These are phyloP conservation scores for Picea abies DNA, from an alignment of 83 land plant species.

Conservation along the genomic window DNA sequence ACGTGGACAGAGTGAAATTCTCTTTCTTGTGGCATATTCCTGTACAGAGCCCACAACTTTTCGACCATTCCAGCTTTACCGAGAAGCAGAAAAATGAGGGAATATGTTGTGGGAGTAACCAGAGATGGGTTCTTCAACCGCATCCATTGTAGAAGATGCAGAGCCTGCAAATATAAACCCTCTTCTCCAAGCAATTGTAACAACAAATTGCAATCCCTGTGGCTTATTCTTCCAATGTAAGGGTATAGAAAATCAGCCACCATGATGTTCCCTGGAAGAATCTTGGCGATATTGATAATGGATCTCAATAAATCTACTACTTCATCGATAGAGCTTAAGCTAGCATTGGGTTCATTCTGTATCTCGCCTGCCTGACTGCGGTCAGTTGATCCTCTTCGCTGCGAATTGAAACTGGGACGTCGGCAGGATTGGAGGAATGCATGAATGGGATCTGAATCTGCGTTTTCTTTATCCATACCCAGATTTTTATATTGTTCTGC, in stretches of 20 bases:
- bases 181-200: conserved; percentile 56
- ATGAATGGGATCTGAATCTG: too few relatives aligned
- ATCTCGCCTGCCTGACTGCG: too few relatives aligned
- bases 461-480: too few relatives aligned
- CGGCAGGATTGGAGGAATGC: too few relatives aligned
- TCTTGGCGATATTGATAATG: conserved; percentile 43
- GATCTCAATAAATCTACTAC: conserved; percentile 19
- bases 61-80: conserved; percentile 65
- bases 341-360: too few relatives aligned
- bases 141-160: conserved; percentile 89
- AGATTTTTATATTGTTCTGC: too few relatives aligned
- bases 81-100: conserved; percentile 54
- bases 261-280: conserved; percentile 48
- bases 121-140: conserved; percentile 65
- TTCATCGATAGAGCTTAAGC: not conserved
- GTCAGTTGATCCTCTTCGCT: too few relatives aligned
- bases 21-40: conserved; percentile 44
- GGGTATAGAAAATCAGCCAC: conserved; percentile 55
- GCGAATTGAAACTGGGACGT: too few relatives aligned
- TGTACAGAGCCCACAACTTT: conserved; percentile 41
- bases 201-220: conserved; percentile 53
- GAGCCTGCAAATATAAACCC: conserved; percentile 31
- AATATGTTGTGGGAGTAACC: conserved; percentile 53
- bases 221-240: conserved; percentile 40
- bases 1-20: conserved; percentile 51